Evolutionary conservation across 345 rosid species (phyloP).

Genomic region (Crucihimalaya himalaica): DNA sequence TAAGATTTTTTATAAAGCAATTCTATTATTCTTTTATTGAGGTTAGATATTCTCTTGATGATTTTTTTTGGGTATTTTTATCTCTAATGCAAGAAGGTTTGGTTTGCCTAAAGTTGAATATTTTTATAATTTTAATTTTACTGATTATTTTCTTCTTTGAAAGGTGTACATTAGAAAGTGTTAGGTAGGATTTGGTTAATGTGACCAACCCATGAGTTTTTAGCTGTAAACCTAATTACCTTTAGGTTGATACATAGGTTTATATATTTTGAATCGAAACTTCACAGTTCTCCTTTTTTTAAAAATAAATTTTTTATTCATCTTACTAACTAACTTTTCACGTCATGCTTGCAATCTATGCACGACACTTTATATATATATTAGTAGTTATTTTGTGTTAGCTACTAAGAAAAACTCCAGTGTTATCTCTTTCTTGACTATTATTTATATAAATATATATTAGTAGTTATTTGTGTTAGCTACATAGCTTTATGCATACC

Average conservation of each 20-base stretch:
- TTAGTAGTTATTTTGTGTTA: background rate
- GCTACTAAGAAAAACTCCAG: background rate
- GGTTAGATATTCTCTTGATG: slow-evolving; percentile 1
- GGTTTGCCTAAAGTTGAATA: slow-evolving; percentile 19
- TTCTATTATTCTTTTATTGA: background rate
- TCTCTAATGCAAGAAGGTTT: background rate
- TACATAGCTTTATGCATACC: slow-evolving; percentile 27
- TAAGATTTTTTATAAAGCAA: background rate
- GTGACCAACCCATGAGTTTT: slow-evolving; percentile 22
- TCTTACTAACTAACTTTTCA: background rate
- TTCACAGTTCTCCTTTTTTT: background rate
- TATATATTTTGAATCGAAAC: background rate
- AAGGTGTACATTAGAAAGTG: slow-evolving; percentile 21
- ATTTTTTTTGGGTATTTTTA: background rate
- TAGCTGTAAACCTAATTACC: slow-evolving; percentile 30
- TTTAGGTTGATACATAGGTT: slow-evolving; percentile 1
- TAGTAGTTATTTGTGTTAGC: background rate
- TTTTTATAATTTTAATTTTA: background rate
- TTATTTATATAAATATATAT: background rate
- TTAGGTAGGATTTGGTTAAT: slow-evolving; percentile 37
- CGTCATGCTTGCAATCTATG: slow-evolving; percentile 16
- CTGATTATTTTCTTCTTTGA: background rate
- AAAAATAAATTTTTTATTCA: background rate
- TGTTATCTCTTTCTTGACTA: slow-evolving; percentile 14
- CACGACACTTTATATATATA: background rate